Conservation (phyloP, 129 eudicot species). For the Silybum marianum region DNA sequence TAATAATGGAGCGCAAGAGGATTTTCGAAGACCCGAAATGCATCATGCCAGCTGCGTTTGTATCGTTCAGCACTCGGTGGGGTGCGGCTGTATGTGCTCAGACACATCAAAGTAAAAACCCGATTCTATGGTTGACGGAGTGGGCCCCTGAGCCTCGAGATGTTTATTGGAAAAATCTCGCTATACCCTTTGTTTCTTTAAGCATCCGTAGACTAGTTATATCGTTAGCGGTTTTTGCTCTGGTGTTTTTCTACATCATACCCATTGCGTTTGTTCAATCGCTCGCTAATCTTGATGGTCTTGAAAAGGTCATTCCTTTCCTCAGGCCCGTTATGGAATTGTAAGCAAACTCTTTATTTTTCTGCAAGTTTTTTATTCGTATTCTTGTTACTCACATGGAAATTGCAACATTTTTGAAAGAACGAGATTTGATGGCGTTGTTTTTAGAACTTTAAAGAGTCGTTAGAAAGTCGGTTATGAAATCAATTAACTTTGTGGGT, state of each 20-base stretch:
- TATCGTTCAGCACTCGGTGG: conserved; percentile 46
- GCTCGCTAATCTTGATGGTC: conserved; percentile 56
- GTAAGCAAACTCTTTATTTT: conserved; percentile 28
- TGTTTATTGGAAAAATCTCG: conserved; percentile 48
- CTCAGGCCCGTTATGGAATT: conserved; percentile 42
- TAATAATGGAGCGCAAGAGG: conserved; percentile 35
- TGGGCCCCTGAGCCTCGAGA: conserved; percentile 55
- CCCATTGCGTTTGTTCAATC: conserved; percentile 63
- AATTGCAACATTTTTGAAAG: not conserved
- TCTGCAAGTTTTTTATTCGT: not conserved
- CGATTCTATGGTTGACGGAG: conserved; percentile 44
- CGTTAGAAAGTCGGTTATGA: not conserved
- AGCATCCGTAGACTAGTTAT: conserved; percentile 39
- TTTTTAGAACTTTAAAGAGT: too few species aligned
- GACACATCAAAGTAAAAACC: conserved; percentile 48
- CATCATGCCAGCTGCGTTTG: conserved; percentile 46
- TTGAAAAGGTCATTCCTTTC: conserved; percentile 48
- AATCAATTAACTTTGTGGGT: not conserved
- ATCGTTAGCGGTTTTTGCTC: conserved; percentile 42
- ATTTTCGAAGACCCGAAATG: conserved; percentile 37
- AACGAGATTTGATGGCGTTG: not conserved
- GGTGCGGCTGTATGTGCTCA: conserved; percentile 57
- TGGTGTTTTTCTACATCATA: conserved; percentile 60
- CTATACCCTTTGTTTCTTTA: conserved; percentile 48
- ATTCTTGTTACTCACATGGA: not conserved